These are phyloP conservation scores for Populus nigra DNA, from an alignment of 345 rosid species.

Conservation along the genomic window DNA sequence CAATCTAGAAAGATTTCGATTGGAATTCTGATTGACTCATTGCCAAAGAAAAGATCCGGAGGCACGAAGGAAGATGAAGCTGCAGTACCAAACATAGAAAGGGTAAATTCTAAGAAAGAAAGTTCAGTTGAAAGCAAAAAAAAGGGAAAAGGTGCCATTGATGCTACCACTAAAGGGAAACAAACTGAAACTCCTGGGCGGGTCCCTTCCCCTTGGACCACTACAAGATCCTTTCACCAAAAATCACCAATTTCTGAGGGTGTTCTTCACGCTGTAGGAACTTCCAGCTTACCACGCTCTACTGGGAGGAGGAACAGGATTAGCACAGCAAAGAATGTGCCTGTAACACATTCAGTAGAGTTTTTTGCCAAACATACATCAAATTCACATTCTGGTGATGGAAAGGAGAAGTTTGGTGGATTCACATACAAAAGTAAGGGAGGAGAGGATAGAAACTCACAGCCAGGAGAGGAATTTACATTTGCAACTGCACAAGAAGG, in stretches of 20 bases:
- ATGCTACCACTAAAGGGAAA: conserved; percentile 30
- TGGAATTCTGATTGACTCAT: conserved; percentile 62
- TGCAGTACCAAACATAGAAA: conserved; percentile 30
- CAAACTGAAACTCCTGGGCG: conserved; percentile 40
- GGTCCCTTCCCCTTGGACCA: conserved; percentile 59
- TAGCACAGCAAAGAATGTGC: conserved; percentile 34
- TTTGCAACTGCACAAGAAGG: conserved; percentile 41
- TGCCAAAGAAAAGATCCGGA: conserved; percentile 38
- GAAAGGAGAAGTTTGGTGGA: conserved; percentile 33
- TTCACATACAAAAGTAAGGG: conserved; percentile 39
- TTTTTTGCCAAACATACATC: conserved; percentile 36
- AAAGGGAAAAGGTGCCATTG: conserved; percentile 26
- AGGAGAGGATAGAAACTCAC: conserved; percentile 33
- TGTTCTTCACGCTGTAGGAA: conserved; percentile 25
- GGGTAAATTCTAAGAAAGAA: conserved; percentile 28
- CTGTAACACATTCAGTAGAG: conserved; percentile 29
- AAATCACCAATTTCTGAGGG: conserved; percentile 39
- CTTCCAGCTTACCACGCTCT: conserved; percentile 32
- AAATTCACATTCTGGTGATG: conserved; percentile 32
- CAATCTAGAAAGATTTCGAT: conserved; percentile 81
- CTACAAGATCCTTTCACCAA: conserved; percentile 39
- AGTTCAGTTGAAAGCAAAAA: conserved; percentile 27
- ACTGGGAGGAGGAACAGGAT: conserved; percentile 36
- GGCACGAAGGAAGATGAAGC: conserved; percentile 30
- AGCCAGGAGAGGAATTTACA: conserved; percentile 46